Evolutionary conservation across 2,329 filamentous ascomycete genomes (phyloP).

Genomic region (Hymenoscyphus occultus): DNA sequence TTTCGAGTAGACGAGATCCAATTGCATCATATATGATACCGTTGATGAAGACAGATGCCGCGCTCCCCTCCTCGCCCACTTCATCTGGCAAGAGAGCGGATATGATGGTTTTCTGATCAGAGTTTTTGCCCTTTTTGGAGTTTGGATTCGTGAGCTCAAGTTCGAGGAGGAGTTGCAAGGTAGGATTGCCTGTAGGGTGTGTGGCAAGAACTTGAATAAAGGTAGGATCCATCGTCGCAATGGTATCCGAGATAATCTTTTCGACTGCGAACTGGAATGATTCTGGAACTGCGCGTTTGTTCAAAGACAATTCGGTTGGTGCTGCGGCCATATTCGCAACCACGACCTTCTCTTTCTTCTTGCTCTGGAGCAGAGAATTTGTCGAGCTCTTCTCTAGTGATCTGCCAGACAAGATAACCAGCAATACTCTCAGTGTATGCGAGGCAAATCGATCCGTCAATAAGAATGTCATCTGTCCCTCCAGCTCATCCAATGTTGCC

Average conservation of each 20-base stretch:
- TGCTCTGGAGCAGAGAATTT: conserved; percentile 80
- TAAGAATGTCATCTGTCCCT: conserved; percentile 76
- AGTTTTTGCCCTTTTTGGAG: conserved; percentile 61
- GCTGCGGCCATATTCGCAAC: conserved; percentile 53
- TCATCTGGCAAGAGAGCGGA: conserved; percentile 77
- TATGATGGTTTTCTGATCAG: conserved; percentile 55
- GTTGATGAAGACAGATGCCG: conserved; percentile 77
- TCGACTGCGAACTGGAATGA: conserved; percentile 75
- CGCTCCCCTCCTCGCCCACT: conserved; percentile 67
- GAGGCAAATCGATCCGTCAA: conserved; percentile 89
- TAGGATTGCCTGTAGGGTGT: conserved; percentile 87
- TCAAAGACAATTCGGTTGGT: conserved; percentile 45
- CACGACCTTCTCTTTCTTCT: conserved; percentile 81
- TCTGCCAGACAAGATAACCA: conserved; percentile 81
- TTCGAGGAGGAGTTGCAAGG: conserved; percentile 85
- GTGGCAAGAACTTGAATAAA: conserved; percentile 80
- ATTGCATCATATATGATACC: conserved; percentile 86
- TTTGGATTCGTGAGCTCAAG: conserved; percentile 76
- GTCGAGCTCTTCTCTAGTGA: conserved; percentile 68
- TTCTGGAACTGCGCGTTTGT: conserved; percentile 64
- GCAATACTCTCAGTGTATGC: conserved; percentile 80
- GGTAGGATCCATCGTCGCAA: conserved; percentile 71
- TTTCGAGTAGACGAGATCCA: conserved; percentile 86
- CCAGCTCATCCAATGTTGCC: conserved; percentile 79
- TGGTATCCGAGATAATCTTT: conserved; percentile 77